A percentile compares a stretch with the other conserved stretches of the same genome.
Conservation (phyloP, 257 asterid species). For the Solanum pennellii region DNA sequence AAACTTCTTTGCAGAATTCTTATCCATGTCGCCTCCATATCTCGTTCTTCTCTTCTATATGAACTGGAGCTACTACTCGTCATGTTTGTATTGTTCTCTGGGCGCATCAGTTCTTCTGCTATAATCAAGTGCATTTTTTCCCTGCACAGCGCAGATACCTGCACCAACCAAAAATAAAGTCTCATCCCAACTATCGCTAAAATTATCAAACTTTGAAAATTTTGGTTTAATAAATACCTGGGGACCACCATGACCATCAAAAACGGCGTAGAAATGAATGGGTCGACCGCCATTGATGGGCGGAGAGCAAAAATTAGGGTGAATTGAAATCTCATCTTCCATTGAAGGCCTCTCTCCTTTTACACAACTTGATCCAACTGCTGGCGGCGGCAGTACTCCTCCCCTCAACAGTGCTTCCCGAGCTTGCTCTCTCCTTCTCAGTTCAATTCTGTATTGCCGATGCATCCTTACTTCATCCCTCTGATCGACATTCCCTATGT, state of each 20-base stretch:
- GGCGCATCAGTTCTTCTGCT: conserved; percentile 3
- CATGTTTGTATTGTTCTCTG: background rate
- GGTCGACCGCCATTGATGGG: background rate
- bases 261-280: conserved; percentile 7
- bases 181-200: background rate
- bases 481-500: background rate
- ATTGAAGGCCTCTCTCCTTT: background rate
- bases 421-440: background rate
- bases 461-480: background rate
- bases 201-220: background rate
- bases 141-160: conserved; percentile 6
- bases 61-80: background rate
- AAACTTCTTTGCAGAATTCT: background rate
- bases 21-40: background rate
- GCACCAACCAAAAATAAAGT: background rate
- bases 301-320: conserved; percentile 1
- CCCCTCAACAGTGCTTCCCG: background rate
- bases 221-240: background rate
- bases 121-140: background rate
- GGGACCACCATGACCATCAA: conserved; percentile 16
- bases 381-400: background rate
- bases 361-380: background rate
- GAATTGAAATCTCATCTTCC: conserved; percentile 4
- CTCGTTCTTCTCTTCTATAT: background rate
- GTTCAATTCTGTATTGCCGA: background rate